phyloP scores from a whole-genome alignment of 306 rosid species.

The Cucumis sativus region Cucumber_9930_V3 NC_026658.2:20846001-20846500 shows the following conservation, averaged over 20 bases:
- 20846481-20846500: background rate
- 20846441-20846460: background rate
- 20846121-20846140: background rate
- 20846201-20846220: background rate
- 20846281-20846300: conserved; percentile 74
- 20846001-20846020: too few relatives aligned
- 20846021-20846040: too few relatives aligned
- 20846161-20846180: background rate
- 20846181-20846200: background rate
- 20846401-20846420: background rate
- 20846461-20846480: background rate
- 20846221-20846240: background rate
- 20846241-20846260: conserved; percentile 38
- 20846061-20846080: too few relatives aligned
- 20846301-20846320: conserved; percentile 47
- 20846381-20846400: conserved; percentile 25
- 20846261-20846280: conserved; percentile 49
- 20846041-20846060: too few relatives aligned
- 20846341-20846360: conserved; percentile 45
- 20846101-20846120: background rate
- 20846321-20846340: conserved; percentile 54
- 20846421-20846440: background rate
- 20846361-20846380: conserved; percentile 52
- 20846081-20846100: background rate
- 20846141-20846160: background rate